These are phyloP conservation scores for Tephrocybe sp. DNA, from an alignment of 768 basidiomycete genomes.

Conservation along the genomic window DNA sequence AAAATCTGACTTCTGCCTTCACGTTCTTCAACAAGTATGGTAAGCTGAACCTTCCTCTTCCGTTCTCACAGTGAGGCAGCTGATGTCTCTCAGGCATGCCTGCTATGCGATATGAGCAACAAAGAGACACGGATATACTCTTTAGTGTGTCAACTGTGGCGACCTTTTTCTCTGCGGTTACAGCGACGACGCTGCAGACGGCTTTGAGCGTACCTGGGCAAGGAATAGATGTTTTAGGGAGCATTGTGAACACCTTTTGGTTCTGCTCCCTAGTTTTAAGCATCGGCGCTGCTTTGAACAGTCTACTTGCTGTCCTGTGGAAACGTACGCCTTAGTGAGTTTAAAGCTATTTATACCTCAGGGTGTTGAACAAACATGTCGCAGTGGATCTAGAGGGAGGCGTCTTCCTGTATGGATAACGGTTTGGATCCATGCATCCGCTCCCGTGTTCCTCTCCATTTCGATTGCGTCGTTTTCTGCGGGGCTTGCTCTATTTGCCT, in stretches of 20 bases:
- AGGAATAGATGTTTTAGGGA: neutral
- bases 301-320: conserved; percentile 20
- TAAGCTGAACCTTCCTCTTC: neutral
- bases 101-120: conserved; percentile 20
- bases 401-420: conserved; percentile 16
- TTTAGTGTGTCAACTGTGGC: conserved; percentile 18
- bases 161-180: conserved; percentile 29
- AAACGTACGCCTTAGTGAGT: conserved; percentile 23
- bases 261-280: conserved; percentile 23
- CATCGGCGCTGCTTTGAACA: conserved; percentile 24
- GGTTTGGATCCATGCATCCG: conserved; percentile 17
- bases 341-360: neutral
- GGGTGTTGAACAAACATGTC: neutral
- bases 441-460: conserved; percentile 15
- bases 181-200: conserved; percentile 21
- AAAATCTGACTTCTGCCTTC: conserved; percentile 9
- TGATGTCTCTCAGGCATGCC: conserved; percentile 14
- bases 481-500: conserved; percentile 15
- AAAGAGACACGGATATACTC: conserved; percentile 11
- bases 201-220: conserved; percentile 7
- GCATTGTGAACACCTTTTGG: conserved; percentile 21
- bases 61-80: neutral
- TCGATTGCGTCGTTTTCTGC: conserved; percentile 16
- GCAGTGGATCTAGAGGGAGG: conserved; percentile 15
- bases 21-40: conserved; percentile 17